Percentiles rank a stretch among this genome's conserved stretches.
These are phyloP conservation scores for Pharnaceum exiguum DNA, from an alignment of 148 eudicot species.

Conservation along the genomic window DNA sequence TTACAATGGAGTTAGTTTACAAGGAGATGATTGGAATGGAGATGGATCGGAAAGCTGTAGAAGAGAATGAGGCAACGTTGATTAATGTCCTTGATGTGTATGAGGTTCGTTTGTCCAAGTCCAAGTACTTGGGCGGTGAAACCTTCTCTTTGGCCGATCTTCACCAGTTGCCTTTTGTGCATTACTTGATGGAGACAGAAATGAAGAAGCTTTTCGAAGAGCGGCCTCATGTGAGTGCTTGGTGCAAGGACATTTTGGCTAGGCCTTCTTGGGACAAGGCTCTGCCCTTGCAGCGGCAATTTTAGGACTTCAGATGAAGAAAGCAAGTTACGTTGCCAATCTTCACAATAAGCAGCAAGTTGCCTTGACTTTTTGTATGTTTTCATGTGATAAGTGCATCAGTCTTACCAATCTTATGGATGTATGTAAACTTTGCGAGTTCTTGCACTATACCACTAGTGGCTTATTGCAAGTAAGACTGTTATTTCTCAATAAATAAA, in stretches of 20 bases:
- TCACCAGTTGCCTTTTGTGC: conserved; percentile 50
- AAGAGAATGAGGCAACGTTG: conserved; percentile 32
- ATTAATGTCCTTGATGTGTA: conserved; percentile 56
- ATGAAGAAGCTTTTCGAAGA: conserved; percentile 34
- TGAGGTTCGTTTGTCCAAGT: conserved; percentile 44
- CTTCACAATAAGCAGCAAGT: not conserved
- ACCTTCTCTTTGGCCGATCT: conserved; percentile 53
- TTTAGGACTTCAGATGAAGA: not conserved
- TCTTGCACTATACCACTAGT: too few relatives aligned
- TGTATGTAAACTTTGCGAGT: too few relatives aligned
- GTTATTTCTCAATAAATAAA: too few relatives aligned
- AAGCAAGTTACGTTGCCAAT: not conserved
- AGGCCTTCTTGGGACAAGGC: conserved; percentile 68
- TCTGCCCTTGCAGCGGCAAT: conserved; percentile 17
- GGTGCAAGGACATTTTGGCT: conserved; percentile 54
- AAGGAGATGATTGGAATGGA: conserved; percentile 15
- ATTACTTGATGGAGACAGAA: conserved; percentile 32
- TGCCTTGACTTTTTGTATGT: not conserved
- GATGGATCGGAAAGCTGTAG: conserved; percentile 5
- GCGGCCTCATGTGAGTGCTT: conserved; percentile 45
- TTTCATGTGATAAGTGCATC: not conserved
- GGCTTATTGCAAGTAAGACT: too few relatives aligned
- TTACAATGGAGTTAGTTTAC: conserved; percentile 24
- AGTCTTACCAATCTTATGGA: too few relatives aligned
- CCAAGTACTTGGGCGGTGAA: conserved; percentile 70